Percentiles rank a stretch among this genome's conserved stretches.
Conservation (phyloP, 768 basidiomycete species). For the Leccinum variicolor region DNA sequence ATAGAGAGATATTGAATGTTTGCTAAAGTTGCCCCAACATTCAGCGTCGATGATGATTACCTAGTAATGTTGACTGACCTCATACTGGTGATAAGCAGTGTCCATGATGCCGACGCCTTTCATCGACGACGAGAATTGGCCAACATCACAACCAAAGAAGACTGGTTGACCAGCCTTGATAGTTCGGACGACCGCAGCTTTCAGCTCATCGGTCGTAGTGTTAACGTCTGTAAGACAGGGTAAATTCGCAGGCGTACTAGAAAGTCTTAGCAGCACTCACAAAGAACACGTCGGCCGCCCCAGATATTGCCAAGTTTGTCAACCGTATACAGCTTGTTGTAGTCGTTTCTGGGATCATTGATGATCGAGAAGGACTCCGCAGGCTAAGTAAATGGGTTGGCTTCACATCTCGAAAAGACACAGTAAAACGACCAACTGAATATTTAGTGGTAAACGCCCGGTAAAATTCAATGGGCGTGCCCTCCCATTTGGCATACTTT, state of each 20-base stretch:
- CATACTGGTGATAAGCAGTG: constrained; percentile 75
- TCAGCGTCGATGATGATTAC: not conserved
- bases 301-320: constrained; percentile 91
- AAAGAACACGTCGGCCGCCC: constrained; percentile 80
- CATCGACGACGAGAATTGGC: constrained; percentile 69
- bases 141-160: constrained; percentile 97
- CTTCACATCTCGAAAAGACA: not conserved
- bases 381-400: constrained; percentile 38
- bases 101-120: constrained; percentile 78
- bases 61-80: constrained; percentile 38
- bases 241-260: not conserved
- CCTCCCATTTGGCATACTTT: constrained; percentile 71
- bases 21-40: constrained; percentile 37
- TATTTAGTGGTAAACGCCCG: constrained; percentile 57
- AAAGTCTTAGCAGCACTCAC: constrained; percentile 44
- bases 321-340: constrained; percentile 83
- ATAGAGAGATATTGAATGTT: constrained; percentile 79
- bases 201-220: constrained; percentile 78
- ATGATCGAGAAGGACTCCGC: constrained; percentile 87
- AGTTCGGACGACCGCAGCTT: constrained; percentile 76
- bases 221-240: constrained; percentile 66
- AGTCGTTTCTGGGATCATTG: constrained; percentile 89
- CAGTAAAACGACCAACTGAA: constrained; percentile 39
- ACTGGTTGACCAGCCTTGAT: constrained; percentile 87
- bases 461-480: constrained; percentile 81